phyloP scores from a whole-genome alignment of 805 yeast species.

The Yarrowia yakushimensis region DNA sequence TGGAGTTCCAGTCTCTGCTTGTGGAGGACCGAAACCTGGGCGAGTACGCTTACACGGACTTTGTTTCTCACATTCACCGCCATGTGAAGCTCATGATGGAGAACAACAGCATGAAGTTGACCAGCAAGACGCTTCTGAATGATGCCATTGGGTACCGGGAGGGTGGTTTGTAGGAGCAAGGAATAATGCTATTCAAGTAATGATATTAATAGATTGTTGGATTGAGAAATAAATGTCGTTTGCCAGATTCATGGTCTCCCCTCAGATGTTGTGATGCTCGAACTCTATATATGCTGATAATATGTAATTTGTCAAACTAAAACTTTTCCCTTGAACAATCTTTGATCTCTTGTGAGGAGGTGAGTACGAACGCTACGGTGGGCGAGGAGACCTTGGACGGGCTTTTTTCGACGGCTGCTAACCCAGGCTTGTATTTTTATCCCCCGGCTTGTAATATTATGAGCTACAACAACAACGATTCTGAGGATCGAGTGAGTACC shows the following conservation, averaged over 20 bases:
- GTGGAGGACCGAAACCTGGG: slow-evolving; percentile 69
- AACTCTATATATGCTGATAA: slow-evolving; percentile 11
- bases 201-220: no score
- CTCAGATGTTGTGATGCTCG: slow-evolving; percentile 22
- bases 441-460: not conserved
- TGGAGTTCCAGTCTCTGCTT: slow-evolving; percentile 54
- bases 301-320: slow-evolving; percentile 21
- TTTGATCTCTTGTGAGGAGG: slow-evolving; percentile 18
- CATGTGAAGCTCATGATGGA: slow-evolving; percentile 36
- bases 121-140: slow-evolving; percentile 1
- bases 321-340: slow-evolving; percentile 17
- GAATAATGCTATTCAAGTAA: not conserved
- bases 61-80: slow-evolving; percentile 63
- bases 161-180: not conserved
- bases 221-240: no score
- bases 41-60: slow-evolving; percentile 61
- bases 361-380: slow-evolving; percentile 14
- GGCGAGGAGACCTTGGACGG: not conserved
- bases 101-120: slow-evolving; percentile 25
- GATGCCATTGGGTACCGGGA: slow-evolving; percentile 17
- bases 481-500: slow-evolving; percentile 22
- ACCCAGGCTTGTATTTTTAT: slow-evolving; percentile 24
- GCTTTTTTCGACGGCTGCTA: not conserved
- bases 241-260: no score
- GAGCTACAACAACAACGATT: slow-evolving; percentile 21